A percentile compares a stretch with the other conserved stretches of the same genome.
Conservation (phyloP, 306 rosid species). For the Vigna reflexopilosa region DNA sequence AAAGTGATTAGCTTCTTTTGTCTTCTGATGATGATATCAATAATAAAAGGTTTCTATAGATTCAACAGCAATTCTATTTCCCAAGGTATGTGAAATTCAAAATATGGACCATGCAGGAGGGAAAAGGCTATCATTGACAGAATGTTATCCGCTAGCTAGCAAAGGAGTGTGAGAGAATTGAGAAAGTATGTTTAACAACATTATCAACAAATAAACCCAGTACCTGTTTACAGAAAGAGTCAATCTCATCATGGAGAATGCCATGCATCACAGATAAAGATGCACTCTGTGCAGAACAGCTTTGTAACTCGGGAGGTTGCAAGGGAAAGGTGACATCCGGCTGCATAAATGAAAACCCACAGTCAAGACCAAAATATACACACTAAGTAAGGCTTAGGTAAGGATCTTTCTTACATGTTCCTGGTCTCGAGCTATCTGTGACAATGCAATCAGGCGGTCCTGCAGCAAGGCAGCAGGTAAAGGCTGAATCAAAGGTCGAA, state of each 20-base stretch:
- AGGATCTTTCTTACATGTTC: slow-evolving; percentile 74
- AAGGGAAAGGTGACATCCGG: slow-evolving; percentile 88
- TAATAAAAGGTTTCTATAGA: slow-evolving; percentile 31
- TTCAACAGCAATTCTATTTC: slow-evolving; percentile 36
- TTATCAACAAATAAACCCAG: slow-evolving; percentile 10
- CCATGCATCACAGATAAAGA: slow-evolving; percentile 74
- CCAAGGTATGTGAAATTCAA: slow-evolving; percentile 19
- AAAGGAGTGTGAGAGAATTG: slow-evolving; percentile 11
- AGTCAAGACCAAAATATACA: slow-evolving; percentile 39
- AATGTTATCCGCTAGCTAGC: slow-evolving; percentile 31
- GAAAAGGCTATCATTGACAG: slow-evolving; percentile 5
- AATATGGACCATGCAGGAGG: not conserved
- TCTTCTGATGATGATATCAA: slow-evolving; percentile 18
- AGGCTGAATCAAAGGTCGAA: slow-evolving; percentile 82
- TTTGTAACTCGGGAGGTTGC: slow-evolving; percentile 74
- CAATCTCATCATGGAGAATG: slow-evolving; percentile 84
- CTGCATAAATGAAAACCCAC: slow-evolving; percentile 59
- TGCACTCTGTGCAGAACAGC: slow-evolving; percentile 63
- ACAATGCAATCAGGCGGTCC: slow-evolving; percentile 85
- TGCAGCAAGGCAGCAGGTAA: slow-evolving; percentile 84
- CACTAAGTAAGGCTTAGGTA: slow-evolving; percentile 22
- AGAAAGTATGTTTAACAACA: slow-evolving; percentile 30
- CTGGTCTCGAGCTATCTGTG: slow-evolving; percentile 92
- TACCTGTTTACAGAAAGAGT: slow-evolving; percentile 84
- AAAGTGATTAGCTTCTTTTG: slow-evolving; percentile 35